Evolutionary conservation across 2,329 filamentous ascomycete species (phyloP).

Genomic region (Immersiporthe knoxdaviesiana): DNA sequence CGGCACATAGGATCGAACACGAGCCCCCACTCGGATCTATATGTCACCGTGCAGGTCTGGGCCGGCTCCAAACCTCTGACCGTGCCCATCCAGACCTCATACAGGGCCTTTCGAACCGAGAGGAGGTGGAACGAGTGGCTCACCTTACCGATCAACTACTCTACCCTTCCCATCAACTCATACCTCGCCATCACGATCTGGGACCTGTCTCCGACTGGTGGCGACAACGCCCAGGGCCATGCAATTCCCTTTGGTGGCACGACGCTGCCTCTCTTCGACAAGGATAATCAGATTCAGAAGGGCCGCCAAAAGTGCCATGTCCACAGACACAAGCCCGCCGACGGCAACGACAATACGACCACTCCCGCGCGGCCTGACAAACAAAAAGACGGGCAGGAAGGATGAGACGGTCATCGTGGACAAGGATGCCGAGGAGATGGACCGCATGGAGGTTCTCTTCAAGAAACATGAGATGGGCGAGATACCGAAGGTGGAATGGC

Average conservation of each 20-base stretch:
- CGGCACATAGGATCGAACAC: conserved; percentile 86
- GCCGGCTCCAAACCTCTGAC: conserved; percentile 94
- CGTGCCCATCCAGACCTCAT: conserved; percentile 88
- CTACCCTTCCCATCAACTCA: conserved; percentile 77
- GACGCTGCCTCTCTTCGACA: conserved; percentile 88
- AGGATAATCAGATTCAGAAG: conserved; percentile 87
- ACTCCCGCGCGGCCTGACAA: conserved; percentile 73
- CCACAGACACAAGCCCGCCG: conserved; percentile 79
- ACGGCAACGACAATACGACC: conserved; percentile 78
- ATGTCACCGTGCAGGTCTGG: conserved; percentile 91
- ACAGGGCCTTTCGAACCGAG: conserved; percentile 83
- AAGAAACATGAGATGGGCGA: conserved; percentile 99
- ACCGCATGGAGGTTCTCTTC: conserved; percentile 84
- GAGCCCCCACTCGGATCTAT: conserved; percentile 84
- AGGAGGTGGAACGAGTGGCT: conserved; percentile 97
- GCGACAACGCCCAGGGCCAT: conserved; percentile 70
- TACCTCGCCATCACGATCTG: conserved; percentile 92
- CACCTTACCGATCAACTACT: conserved; percentile 81
- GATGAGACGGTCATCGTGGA: conserved; percentile 58
- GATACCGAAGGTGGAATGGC: conserved; percentile 89
- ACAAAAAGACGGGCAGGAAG: conserved; percentile 51
- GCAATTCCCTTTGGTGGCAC: conserved; percentile 93
- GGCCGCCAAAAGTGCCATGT: conserved; percentile 90
- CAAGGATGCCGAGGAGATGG: conserved; percentile 80
- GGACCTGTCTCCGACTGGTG: conserved; percentile 85